Conservation (phyloP, 192 early-diverging fungal genomes). For the Chytriomyces confervae region DNA sequence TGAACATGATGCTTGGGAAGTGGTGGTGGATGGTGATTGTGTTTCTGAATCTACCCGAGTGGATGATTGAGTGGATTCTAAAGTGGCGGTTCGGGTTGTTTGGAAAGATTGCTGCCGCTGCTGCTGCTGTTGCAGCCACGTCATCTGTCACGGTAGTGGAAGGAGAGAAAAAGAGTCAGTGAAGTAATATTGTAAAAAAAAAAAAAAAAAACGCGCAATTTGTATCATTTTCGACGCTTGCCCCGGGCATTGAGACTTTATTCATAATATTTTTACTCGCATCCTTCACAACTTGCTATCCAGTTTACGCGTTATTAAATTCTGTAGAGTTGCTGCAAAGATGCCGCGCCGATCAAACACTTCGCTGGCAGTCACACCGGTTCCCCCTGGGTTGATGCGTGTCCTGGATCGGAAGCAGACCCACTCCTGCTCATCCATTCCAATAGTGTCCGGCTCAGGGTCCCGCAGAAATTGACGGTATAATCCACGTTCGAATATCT, state of each 20-base stretch:
- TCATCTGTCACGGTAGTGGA: too few species aligned
- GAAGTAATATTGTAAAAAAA: too few species aligned
- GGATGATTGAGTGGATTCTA: slow-evolving; percentile 34
- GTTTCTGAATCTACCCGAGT: slow-evolving; percentile 31
- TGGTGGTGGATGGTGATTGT: slow-evolving; percentile 41
- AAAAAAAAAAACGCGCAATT: too few species aligned
- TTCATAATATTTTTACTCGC: too few species aligned
- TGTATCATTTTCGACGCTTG: too few species aligned
- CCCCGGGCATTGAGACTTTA: too few species aligned
- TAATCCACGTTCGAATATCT: background rate
- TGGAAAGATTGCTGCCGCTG: background rate
- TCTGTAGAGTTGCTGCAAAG: background rate
- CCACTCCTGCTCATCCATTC: background rate
- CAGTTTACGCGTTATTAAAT: background rate
- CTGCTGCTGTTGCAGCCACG: too few species aligned
- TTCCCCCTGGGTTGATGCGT: background rate
- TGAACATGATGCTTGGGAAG: slow-evolving; percentile 25
- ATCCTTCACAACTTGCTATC: background rate
- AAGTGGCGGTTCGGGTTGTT: slow-evolving; percentile 31
- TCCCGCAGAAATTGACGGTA: background rate
- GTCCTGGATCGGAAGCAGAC: background rate
- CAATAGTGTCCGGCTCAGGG: background rate
- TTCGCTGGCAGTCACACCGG: background rate
- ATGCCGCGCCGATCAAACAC: background rate
- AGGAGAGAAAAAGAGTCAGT: too few species aligned